Base-by-base conservation (phyloP, 768 basidiomycete genomes). In the Auricularia sp. region DNA sequence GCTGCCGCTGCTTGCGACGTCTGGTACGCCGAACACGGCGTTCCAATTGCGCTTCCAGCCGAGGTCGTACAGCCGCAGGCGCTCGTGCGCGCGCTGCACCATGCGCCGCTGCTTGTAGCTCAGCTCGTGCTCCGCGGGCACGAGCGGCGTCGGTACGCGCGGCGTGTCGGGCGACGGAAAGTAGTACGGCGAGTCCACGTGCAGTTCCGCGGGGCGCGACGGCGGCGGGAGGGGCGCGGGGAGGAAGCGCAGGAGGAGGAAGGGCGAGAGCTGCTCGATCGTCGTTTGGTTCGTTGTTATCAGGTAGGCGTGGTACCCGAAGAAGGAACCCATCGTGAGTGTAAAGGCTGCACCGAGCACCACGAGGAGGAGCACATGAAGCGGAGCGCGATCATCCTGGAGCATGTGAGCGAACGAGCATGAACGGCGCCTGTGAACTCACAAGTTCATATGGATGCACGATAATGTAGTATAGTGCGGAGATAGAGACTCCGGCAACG, bases 221-320 rank as follows among this genome's bases (percentile, higher is more conserved):
- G 63, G 73, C 0, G 69, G 74, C 39, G 85, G 86, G 11, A 89
- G 77, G 3, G 82, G 81, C 37, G 21, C 34, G 37, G 91, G 88
- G 34, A 92, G 77, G 69, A 90, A 76, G 64, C 87, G 84, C 62
- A 94, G 78, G 14, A 93, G 78, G 34, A 88, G 73, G 73, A 89
- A 92, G 1, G 89, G 89, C 0, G 89, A 84, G 45, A 92, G 79
- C 64, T 84, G 80, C 71, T 93, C 91, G 24, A 92, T 67, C 0
- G 91, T 93, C n/a, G 91, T 92, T 76, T 92, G 89, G 71, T 93
- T 93, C 34, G 87, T 91, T 42, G 90, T 92, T 66, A 33, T 39
- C 54, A 94, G 83, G 71, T 91, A 92, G 51, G 88, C 69, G 72
- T 94, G 91, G 69, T 90, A 94, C 61, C 76, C 72, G 37, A 85